phyloP scores from a whole-genome alignment of 176 grass and related monocot species.

The Oryza officinalis region DNA sequence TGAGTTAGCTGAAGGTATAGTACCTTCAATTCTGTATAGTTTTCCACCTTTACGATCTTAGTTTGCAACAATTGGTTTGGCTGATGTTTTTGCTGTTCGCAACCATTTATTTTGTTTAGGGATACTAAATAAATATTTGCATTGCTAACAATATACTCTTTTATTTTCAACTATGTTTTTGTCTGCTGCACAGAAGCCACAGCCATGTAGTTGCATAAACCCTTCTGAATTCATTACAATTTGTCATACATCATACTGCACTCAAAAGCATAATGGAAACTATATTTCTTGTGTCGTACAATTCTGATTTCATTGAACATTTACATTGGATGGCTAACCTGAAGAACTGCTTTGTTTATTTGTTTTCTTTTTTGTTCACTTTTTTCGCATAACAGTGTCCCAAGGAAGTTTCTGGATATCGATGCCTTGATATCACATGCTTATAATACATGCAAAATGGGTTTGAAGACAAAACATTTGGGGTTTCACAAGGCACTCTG shows the following conservation, averaged over 20 bases:
- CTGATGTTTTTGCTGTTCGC: conserved; percentile 2
- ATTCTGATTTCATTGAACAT: conserved; percentile 30
- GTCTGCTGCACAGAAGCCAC: neutral
- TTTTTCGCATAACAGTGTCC: conserved; percentile 49
- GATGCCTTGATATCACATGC: conserved; percentile 68
- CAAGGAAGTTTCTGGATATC: conserved; percentile 69
- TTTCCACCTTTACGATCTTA: neutral
- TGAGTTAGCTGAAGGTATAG: neutral
- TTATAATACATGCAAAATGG: conserved; percentile 61
- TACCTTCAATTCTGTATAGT: neutral
- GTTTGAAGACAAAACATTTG: conserved; percentile 78
- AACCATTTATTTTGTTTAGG: neutral
- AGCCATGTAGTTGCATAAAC: neutral
- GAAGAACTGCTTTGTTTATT: conserved; percentile 46
- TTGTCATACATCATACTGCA: neutral
- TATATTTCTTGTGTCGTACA: conserved; percentile 13
- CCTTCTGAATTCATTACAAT: neutral
- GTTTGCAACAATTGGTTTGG: neutral
- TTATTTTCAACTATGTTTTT: neutral
- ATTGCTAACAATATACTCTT: neutral
- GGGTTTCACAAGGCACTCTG: conserved; percentile 92
- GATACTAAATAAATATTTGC: conserved; percentile 3
- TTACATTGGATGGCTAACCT: conserved; percentile 33
- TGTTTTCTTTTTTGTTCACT: conserved; percentile 35
- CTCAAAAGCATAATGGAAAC: neutral